Conservation (phyloP, 805 yeast genomes). For the Yarrowia sp. region DNA sequence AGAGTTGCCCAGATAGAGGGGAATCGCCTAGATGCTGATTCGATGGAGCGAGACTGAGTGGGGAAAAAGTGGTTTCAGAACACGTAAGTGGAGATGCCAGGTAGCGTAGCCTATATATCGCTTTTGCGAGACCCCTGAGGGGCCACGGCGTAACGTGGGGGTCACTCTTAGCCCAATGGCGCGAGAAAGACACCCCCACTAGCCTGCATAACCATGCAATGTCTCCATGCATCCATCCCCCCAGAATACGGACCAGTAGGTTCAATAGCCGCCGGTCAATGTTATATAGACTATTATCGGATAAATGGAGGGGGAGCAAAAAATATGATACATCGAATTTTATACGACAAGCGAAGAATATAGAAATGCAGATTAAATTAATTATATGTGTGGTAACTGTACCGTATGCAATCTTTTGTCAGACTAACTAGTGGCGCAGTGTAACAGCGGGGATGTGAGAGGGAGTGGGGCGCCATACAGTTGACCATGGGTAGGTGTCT, state of each 20-base stretch:
- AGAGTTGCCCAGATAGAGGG: slow-evolving; percentile 14
- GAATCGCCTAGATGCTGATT: not conserved
- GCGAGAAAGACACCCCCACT: slow-evolving; percentile 27
- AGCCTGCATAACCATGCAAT: slow-evolving; percentile 24
- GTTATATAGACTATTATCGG: not conserved
- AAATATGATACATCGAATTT: too few species aligned
- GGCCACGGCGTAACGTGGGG: slow-evolving; percentile 5
- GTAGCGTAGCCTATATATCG: not conserved
- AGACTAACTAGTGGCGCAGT: slow-evolving; percentile 7
- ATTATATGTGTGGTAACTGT: slow-evolving; percentile 1
- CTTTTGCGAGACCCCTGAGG: not conserved
- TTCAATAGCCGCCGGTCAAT: slow-evolving; percentile 17
- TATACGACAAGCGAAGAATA: not conserved
- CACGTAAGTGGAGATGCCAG: too few species aligned
- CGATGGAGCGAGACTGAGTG: too few species aligned
- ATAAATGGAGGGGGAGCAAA: not conserved
- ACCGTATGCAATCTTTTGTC: too few species aligned
- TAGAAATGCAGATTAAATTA: slow-evolving; percentile 13
- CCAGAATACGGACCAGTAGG: slow-evolving; percentile 20
- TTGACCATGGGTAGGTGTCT: too few species aligned
- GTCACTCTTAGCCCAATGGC: not conserved
- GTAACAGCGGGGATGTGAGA: slow-evolving; percentile 1
- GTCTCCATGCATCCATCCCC: slow-evolving; percentile 3
- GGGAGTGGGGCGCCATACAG: too few species aligned
- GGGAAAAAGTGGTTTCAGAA: too few species aligned